Conservation (phyloP, 2,329 filamentous ascomycete genomes). For the Alternaria brassicae region DNA sequence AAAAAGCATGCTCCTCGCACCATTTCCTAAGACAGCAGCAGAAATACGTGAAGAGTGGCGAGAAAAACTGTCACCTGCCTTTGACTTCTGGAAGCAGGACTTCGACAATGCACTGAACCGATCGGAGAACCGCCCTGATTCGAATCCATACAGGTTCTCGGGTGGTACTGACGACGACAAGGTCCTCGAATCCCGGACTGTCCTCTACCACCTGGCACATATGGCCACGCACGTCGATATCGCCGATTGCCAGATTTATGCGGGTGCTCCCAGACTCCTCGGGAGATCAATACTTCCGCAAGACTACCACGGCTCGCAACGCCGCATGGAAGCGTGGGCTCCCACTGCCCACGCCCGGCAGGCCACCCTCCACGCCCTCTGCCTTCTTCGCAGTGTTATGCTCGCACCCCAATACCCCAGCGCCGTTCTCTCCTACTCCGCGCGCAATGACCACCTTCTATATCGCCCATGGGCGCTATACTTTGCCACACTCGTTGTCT, state of each 20-base stretch:
- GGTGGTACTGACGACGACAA: slow-evolving; percentile 64
- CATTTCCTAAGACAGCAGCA: too few relatives aligned
- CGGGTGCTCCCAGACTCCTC: slow-evolving; percentile 81
- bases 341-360: slow-evolving; percentile 86
- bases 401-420: slow-evolving; percentile 57
- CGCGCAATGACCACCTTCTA: slow-evolving; percentile 85
- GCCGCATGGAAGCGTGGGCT: slow-evolving; percentile 90
- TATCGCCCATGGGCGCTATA: slow-evolving; percentile 96
- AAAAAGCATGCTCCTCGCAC: too few relatives aligned
- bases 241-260: slow-evolving; percentile 96
- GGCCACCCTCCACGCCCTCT: slow-evolving; percentile 89
- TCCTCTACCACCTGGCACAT: slow-evolving; percentile 91
- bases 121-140: slow-evolving; percentile 47
- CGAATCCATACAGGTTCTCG: slow-evolving; percentile 41
- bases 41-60: slow-evolving; percentile 93
- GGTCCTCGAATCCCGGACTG: slow-evolving; percentile 86
- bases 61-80: slow-evolving; percentile 81
- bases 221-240: slow-evolving; percentile 99
- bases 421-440: slow-evolving; percentile 68
- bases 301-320: slow-evolving; percentile 79
- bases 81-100: slow-evolving; percentile 91
- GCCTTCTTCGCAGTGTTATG: slow-evolving; percentile 83
- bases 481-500: slow-evolving; percentile 89
- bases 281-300: slow-evolving; percentile 83
- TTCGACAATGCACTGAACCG: slow-evolving; percentile 83